These are phyloP conservation scores for Phaeophleospora eucalypticola DNA, from an alignment of 2,329 filamentous ascomycete genomes.

Conservation along the genomic window DNA sequence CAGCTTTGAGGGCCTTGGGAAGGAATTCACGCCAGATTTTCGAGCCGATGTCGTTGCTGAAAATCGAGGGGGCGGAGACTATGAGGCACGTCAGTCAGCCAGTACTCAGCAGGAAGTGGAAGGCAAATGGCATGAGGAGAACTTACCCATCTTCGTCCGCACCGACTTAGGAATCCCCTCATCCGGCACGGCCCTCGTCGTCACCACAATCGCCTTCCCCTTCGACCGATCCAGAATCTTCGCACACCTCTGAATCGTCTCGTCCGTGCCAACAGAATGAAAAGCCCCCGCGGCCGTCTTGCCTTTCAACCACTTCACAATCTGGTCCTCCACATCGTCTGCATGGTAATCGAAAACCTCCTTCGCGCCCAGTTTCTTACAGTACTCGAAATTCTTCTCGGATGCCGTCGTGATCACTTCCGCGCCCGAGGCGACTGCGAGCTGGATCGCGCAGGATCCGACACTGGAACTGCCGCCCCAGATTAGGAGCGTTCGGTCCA, in stretches of 20 bases:
- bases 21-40: constrained; percentile 30
- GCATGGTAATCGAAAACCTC: constrained; percentile 47
- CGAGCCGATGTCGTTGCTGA: constrained; percentile 25
- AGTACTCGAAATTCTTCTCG: constrained; percentile 37
- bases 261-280: constrained; percentile 26
- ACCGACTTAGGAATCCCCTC: constrained; percentile 25
- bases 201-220: constrained; percentile 30
- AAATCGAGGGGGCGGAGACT: constrained; percentile 20
- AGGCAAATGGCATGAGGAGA: neutral
- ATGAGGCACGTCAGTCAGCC: constrained; percentile 1
- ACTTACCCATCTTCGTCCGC: constrained; percentile 25
- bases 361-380: constrained; percentile 44
- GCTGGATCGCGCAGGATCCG: constrained; percentile 48
- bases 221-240: constrained; percentile 24
- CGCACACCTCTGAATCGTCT: constrained; percentile 25
- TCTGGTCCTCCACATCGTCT: constrained; percentile 25
- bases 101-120: neutral
- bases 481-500: constrained; percentile 41
- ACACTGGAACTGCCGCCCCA: constrained; percentile 55
- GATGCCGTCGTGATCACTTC: constrained; percentile 36
- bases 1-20: constrained; percentile 25
- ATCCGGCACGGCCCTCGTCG: constrained; percentile 22
- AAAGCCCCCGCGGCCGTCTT: constrained; percentile 31
- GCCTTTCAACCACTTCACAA: constrained; percentile 26
- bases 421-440: constrained; percentile 48